Evolutionary conservation across 176 grass and related monocot species (phyloP).

Genomic region (Neostapfia colusana): DNA sequence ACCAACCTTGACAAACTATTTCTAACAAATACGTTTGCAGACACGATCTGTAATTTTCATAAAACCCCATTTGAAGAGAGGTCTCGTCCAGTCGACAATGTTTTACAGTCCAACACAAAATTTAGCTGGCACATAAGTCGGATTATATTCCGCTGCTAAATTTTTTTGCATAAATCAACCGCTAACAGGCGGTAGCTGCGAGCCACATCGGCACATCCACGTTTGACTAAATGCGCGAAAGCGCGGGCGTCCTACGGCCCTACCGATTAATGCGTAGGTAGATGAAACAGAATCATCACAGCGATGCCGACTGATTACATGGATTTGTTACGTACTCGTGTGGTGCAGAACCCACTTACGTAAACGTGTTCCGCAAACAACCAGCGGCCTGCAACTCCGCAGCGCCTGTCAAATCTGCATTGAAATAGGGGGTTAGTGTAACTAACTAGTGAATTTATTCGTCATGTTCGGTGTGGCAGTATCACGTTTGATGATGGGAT

Average conservation of each 20-base stretch:
- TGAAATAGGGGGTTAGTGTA: neutral
- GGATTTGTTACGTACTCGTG: neutral
- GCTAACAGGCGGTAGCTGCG: neutral
- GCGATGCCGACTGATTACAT: neutral
- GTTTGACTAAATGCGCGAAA: neutral
- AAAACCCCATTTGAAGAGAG: too few relatives aligned
- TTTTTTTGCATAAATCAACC: constrained; percentile 14
- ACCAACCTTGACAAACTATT: neutral
- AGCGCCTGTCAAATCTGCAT: neutral
- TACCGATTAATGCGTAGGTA: neutral
- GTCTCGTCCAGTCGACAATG: neutral
- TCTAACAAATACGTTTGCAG: neutral
- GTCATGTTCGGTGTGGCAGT: neutral
- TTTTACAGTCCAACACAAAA: neutral
- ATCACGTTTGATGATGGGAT: too few relatives aligned
- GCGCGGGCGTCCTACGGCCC: neutral
- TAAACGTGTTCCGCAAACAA: neutral
- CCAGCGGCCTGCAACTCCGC: neutral
- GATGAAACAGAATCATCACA: neutral
- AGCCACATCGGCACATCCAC: neutral
- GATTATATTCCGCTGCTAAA: too few relatives aligned
- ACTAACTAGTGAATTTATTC: neutral
- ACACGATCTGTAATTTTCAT: too few relatives aligned
- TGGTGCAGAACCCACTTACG: neutral
- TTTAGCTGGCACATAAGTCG: neutral